These are phyloP conservation scores for Fusarium burgessii DNA, from an alignment of 2,329 filamentous ascomycete species.

Conservation along the genomic window DNA sequence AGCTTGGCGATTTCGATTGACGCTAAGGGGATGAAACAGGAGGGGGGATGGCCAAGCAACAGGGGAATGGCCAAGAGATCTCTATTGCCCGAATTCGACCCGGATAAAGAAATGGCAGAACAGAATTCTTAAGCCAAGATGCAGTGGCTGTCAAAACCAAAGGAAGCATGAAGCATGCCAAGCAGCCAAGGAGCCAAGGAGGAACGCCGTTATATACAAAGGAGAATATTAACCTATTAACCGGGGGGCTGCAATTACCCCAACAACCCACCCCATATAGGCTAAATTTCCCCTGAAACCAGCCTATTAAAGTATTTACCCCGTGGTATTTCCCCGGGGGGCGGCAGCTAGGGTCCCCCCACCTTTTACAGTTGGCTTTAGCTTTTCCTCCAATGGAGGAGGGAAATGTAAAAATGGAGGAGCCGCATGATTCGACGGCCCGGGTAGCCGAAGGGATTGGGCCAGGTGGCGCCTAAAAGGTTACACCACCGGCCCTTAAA, in stretches of 20 bases:
- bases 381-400: neutral
- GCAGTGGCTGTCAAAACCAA: neutral
- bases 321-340: constrained; percentile 5
- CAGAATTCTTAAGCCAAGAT: neutral
- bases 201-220: constrained; percentile 3
- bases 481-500: too few species aligned
- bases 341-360: neutral
- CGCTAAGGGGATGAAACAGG: neutral
- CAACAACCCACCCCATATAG: constrained; percentile 2
- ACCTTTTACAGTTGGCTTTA: neutral
- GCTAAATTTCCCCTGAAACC: neutral
- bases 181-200: neutral
- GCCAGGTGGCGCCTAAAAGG: neutral
- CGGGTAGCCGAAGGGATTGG: constrained; percentile 4
- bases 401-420: neutral
- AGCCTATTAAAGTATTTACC: neutral
- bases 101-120: neutral
- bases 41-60: neutral
- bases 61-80: neutral
- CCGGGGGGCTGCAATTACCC: constrained; percentile 7
- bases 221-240: constrained; percentile 15
- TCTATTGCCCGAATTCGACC: neutral
- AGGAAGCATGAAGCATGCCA: constrained; percentile 1
- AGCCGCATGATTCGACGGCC: constrained; percentile 12
- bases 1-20: neutral